Percentiles rank a stretch among this genome's conserved stretches.
Conservation (phyloP, 208 protist genomes). For the Histomonas meleagridis region DNA sequence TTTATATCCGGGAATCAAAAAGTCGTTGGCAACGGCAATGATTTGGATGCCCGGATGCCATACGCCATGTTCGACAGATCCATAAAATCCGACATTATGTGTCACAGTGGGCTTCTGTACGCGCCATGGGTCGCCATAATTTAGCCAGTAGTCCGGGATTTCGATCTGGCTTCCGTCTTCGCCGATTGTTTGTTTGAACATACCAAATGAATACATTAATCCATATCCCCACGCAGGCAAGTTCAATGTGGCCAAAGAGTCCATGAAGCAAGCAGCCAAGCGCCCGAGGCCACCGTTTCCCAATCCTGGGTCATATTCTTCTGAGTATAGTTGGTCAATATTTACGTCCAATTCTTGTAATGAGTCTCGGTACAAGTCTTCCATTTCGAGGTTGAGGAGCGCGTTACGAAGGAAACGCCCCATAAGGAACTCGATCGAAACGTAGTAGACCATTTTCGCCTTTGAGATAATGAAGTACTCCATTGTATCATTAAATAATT, state of each 20-base stretch:
- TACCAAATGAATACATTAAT: background rate
- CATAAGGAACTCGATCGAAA: background rate
- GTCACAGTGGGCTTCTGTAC: background rate
- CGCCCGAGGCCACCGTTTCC: background rate
- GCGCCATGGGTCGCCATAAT: background rate
- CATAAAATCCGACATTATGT: background rate
- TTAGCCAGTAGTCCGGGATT: background rate
- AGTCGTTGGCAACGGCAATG: background rate
- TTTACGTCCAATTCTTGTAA: background rate
- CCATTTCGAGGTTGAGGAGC: background rate
- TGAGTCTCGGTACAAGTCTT: background rate
- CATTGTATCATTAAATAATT: constrained; percentile 52
- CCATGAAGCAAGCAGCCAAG: background rate
- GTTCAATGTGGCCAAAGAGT: background rate
- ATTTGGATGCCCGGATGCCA: background rate
- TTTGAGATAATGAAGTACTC: constrained; percentile 45
- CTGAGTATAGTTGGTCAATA: background rate
- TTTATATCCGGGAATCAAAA: background rate
- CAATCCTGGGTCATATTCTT: background rate
- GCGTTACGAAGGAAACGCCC: background rate
- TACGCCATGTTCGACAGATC: background rate
- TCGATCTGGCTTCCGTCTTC: background rate
- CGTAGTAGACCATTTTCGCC: constrained; percentile 39
- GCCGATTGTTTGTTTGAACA: background rate
- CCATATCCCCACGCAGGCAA: background rate